Conservation (phyloP, 2,329 filamentous ascomycete genomes). For the Alternaria brassicae region DNA sequence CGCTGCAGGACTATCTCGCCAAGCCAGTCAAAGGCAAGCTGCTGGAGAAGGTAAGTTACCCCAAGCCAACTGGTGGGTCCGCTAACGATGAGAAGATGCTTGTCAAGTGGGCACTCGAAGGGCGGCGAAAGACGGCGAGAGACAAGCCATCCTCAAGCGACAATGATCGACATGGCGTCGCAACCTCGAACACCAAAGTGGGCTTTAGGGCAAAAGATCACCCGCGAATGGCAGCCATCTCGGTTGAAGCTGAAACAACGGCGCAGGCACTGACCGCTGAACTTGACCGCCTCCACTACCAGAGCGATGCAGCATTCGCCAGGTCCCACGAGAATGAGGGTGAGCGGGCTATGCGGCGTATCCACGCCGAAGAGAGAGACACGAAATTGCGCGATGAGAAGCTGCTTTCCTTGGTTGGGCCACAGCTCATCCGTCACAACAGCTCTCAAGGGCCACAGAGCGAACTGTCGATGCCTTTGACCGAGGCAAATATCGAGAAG, state of each 20-base stretch:
- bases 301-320: slow-evolving; percentile 50
- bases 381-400: slow-evolving; percentile 62
- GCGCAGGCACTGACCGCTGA: slow-evolving; percentile 43
- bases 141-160: slow-evolving; percentile 29
- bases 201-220: slow-evolving; percentile 37
- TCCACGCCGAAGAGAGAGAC: slow-evolving; percentile 63
- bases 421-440: slow-evolving; percentile 35
- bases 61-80: slow-evolving; percentile 13
- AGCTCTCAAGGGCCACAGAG: slow-evolving; percentile 26
- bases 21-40: slow-evolving; percentile 71
- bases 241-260: slow-evolving; percentile 46
- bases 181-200: slow-evolving; percentile 21
- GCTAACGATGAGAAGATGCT: slow-evolving; percentile 58
- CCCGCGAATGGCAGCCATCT: slow-evolving; percentile 36
- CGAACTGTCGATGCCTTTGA: slow-evolving; percentile 42
- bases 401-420: slow-evolving; percentile 58
- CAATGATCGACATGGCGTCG: slow-evolving; percentile 37
- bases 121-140: slow-evolving; percentile 47
- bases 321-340: slow-evolving; percentile 54
- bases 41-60: slow-evolving; percentile 61
- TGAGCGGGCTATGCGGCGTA: slow-evolving; percentile 56
- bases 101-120: slow-evolving; percentile 68
- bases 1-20: slow-evolving; percentile 42
- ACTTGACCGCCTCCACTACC: slow-evolving; percentile 49
- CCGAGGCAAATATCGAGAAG: slow-evolving; percentile 48